Conservation (phyloP, 768 basidiomycete genomes). For the Ephemerocybe angulata region DNA sequence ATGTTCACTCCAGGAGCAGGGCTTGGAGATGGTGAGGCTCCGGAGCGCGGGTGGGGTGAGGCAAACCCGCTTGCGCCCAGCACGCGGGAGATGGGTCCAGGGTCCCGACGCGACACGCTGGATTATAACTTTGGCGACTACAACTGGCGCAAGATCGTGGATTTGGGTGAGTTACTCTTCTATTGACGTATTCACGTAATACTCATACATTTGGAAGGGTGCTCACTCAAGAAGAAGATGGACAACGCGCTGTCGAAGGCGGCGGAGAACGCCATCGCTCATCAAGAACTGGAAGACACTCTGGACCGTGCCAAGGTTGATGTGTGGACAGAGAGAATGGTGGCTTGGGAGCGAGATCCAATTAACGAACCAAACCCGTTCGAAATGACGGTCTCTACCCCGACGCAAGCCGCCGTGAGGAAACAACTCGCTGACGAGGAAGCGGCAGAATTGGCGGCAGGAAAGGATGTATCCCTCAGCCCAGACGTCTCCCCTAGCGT, state of each 20-base stretch:
- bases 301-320: background rate
- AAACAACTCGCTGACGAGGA: background rate
- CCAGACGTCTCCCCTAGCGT: background rate
- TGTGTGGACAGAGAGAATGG: background rate
- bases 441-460: background rate
- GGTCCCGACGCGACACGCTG: no score
- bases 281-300: background rate
- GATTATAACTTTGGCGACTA: no score
- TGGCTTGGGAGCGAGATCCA: background rate
- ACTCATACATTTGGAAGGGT: background rate
- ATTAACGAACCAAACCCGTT: background rate
- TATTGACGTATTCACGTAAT: background rate
- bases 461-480: background rate
- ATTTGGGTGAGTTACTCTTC: background rate
- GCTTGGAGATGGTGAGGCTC: no score
- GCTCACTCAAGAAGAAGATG: background rate
- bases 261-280: no score
- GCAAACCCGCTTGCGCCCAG: no score
- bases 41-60: no score
- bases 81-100: no score
- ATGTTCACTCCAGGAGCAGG: no score
- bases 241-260: background rate
- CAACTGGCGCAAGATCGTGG: background rate
- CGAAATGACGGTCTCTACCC: background rate
- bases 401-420: background rate